Base-by-base conservation (phyloP, 148 eudicot genomes). In the Camellia granthamiana region DNA sequence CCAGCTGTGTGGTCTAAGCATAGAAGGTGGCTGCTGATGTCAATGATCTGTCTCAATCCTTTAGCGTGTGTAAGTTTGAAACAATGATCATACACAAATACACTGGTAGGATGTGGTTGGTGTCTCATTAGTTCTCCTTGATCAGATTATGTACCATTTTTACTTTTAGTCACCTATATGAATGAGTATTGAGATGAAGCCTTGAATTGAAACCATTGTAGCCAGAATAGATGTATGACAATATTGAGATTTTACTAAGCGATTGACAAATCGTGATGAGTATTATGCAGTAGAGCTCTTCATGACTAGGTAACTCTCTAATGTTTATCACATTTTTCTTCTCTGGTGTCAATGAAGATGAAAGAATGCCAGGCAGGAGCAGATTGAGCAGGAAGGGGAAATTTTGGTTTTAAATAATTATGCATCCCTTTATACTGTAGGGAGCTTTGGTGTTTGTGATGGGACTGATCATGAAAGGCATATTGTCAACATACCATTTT, bases 1-100 rank as follows among this genome's bases (percentile, higher is more conserved):
- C 99, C 99, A 69, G 98, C 99, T 14, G 85, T 93, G 80, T 96
- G 99, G 99, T 92, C 99, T 43, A 96, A 93, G 90, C 95, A 96
- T 71, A 90, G 99, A 84, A 92, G 94, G 88, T 96, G 99, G 98
- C 93, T 94, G 78, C 71, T 96, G 91, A 96, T 93, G 98, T 93
- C 99, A 75, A 96, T 96, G 99, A 84, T 96, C 60, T 92, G 99
- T 83, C 94, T 96, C 84, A 93, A 93, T 81, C 99, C 98, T 77
- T 77, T 93, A 77, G 85, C 97, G 62, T 96, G 97, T 89, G 99
- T 96, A 92, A 93, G 98, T 89, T 79, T 41, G 1, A 58, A 75
- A 51, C 56, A 23, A 8, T 69, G 21, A 56, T 55, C 6, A 56
- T 15, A 9, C 18, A 51, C 9, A 7, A 46, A 52, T 66, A n/a